Base-by-base conservation (phyloP, 768 basidiomycete species). In the Termitomyces titanicus region DNA sequence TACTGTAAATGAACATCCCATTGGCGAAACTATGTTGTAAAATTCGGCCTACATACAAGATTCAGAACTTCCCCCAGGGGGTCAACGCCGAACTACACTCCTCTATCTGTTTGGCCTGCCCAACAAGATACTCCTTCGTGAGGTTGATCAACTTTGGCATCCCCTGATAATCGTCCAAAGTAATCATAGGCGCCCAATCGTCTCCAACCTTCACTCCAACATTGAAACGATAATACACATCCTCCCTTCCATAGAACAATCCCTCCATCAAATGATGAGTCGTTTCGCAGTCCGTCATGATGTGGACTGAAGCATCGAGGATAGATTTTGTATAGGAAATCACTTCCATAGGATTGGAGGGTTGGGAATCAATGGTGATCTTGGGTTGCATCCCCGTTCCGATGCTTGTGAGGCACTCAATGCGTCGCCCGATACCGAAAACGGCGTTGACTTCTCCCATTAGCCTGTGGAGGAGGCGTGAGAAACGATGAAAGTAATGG, bases 401-500 rank as follows among this genome's bases (percentile, higher is more conserved):
- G 39, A 60, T 56, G 18, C 51, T 60, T 13, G 53, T 2, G 24
- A 60, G 46, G 18, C 54, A 53, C 13, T 29, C 44, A 18, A 56
- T 53, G 39, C 20, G 59, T 39, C 59, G 51, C 4, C 52, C 59
- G 24, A 57, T 43, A 51, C 55, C 55, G 27, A 51, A 60, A n/a
- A 57, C 48, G 17, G 55, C 59, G 13, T 57, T 57, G 25, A 60
- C 67, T 58, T 71, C 68, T 15, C 63, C 63, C 60, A 69, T 61
- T 22, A 69, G 56, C 20, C 69, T 70, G 11, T 5, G 3, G 22
- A 51, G 46, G 5, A 29, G 29, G 20, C 31, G 18, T 20, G 20
- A 54, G 15, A 13, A 22, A 37, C 17, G 17, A 2, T 45, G 3
- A 47, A 35, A 6, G 4, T 42, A 34, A 7, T 13, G 17, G 18